Percentiles rank a stretch among this genome's conserved stretches.
Evolutionary conservation across 805 yeast species (phyloP).

Genomic region (Komagataella mondaviorum): DNA sequence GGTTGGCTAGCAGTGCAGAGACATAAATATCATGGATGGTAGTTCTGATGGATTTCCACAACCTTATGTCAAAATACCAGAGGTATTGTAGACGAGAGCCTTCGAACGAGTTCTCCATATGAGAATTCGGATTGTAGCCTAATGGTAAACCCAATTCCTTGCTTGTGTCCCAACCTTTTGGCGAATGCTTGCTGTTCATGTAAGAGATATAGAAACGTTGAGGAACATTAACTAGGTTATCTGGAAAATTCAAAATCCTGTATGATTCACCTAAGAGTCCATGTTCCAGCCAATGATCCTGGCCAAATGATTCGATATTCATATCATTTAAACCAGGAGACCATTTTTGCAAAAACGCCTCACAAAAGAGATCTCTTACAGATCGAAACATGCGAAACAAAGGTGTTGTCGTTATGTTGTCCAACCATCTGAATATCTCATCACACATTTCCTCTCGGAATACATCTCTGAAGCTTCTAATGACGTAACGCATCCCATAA

Average conservation of each 20-base stretch:
- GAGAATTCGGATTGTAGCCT: background rate
- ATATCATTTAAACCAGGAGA: slow-evolving; percentile 27
- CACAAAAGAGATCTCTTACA: slow-evolving; percentile 37
- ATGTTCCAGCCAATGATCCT: background rate
- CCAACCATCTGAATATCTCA: slow-evolving; percentile 56
- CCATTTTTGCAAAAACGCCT: slow-evolving; percentile 53
- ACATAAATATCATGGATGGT: slow-evolving; percentile 52
- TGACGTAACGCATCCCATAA: slow-evolving; percentile 54
- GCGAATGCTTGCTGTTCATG: background rate
- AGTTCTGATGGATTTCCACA: slow-evolving; percentile 52
- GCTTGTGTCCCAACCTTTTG: slow-evolving; percentile 7
- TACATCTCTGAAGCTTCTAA: slow-evolving; percentile 52
- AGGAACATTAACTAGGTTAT: background rate
- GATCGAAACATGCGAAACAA: slow-evolving; percentile 33
- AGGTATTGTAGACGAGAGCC: slow-evolving; percentile 50
- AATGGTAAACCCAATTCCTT: background rate
- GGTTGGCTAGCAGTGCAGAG: slow-evolving; percentile 48
- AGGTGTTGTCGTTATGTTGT: slow-evolving; percentile 40
- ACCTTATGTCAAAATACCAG: slow-evolving; percentile 52
- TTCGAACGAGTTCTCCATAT: slow-evolving; percentile 5
- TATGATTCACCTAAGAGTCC: background rate
- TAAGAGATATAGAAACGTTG: background rate
- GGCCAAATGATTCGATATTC: background rate
- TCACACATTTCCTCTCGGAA: slow-evolving; percentile 75
- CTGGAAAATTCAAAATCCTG: background rate